Conservation (phyloP, 116 monocot genomes). For the Papilionanthe hybrid region DNA sequence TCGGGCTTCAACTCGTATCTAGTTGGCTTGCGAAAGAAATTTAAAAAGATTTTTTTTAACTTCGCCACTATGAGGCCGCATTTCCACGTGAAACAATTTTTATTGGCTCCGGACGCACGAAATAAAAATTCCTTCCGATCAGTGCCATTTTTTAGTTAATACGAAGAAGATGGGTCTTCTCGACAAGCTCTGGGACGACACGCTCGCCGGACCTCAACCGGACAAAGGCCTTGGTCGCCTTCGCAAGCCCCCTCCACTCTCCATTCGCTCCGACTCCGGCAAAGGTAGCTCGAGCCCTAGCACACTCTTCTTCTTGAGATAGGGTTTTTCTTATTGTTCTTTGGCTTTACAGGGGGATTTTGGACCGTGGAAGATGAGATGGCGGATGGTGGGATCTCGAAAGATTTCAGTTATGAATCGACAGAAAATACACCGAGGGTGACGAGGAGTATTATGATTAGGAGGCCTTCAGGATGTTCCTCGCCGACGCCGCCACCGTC, state of each 20-base stretch:
- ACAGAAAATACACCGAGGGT: slow-evolving; percentile 32
- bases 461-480: slow-evolving; percentile 33
- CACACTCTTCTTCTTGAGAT: neutral
- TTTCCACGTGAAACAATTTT: too few species aligned
- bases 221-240: slow-evolving; percentile 35
- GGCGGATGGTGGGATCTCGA: neutral
- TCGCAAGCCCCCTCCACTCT: slow-evolving; percentile 22
- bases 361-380: slow-evolving; percentile 6
- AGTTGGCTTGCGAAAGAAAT: too few species aligned
- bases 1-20: too few species aligned
- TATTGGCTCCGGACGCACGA: too few species aligned
- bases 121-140: too few species aligned
- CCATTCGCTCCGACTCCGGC: neutral
- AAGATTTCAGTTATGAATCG: slow-evolving; percentile 2
- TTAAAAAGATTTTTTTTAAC: too few species aligned
- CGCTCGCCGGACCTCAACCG: too few species aligned
- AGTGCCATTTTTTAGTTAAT: neutral
- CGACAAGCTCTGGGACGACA: slow-evolving; percentile 53
- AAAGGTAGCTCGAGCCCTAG: slow-evolving; percentile 16
- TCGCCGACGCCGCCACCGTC: slow-evolving; percentile 43
- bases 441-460: slow-evolving; percentile 59
- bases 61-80: too few species aligned
- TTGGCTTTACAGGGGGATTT: neutral
- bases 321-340: neutral
- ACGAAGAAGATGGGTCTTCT: slow-evolving; percentile 32